phyloP scores from a whole-genome alignment of 2,329 filamentous ascomycete species.

The Madurella mycetomatis region DNA sequence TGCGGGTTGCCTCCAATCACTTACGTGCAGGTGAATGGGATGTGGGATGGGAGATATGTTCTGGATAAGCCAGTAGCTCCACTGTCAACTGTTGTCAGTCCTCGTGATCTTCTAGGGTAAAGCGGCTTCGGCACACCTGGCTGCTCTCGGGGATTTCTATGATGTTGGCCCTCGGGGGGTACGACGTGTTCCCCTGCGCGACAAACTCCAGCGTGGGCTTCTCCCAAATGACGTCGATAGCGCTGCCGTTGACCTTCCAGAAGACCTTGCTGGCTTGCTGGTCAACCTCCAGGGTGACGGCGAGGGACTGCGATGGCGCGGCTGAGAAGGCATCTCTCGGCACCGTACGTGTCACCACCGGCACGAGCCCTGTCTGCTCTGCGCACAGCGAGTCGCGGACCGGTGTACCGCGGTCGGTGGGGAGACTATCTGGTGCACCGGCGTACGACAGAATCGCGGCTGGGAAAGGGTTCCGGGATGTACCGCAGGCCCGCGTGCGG shows the following conservation, averaged over 20 bases:
- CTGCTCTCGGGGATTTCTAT: neutral
- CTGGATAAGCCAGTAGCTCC: conserved; percentile 7
- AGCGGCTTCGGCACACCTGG: neutral
- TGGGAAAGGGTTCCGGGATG: neutral
- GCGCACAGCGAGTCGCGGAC: too few relatives aligned
- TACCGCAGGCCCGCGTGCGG: neutral
- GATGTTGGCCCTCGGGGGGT: neutral
- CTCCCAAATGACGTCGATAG: neutral
- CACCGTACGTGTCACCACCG: neutral
- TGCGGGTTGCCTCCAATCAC: too few relatives aligned
- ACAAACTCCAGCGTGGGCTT: neutral
- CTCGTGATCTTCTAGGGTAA: too few relatives aligned
- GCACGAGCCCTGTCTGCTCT: too few relatives aligned
- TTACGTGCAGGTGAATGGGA: conserved; percentile 17
- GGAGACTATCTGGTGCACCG: too few relatives aligned
- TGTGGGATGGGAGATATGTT: conserved; percentile 1
- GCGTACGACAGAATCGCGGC: neutral
- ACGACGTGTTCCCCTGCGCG: neutral
- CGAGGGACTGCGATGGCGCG: neutral
- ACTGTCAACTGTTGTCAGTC: neutral
- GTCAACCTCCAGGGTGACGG: neutral
- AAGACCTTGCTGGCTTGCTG: neutral
- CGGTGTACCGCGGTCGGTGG: too few relatives aligned
- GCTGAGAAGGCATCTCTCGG: neutral
- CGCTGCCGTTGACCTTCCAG: neutral